These are phyloP conservation scores for Nothopassalora personata DNA, from an alignment of 2,329 filamentous ascomycete species.

Conservation along the genomic window DNA sequence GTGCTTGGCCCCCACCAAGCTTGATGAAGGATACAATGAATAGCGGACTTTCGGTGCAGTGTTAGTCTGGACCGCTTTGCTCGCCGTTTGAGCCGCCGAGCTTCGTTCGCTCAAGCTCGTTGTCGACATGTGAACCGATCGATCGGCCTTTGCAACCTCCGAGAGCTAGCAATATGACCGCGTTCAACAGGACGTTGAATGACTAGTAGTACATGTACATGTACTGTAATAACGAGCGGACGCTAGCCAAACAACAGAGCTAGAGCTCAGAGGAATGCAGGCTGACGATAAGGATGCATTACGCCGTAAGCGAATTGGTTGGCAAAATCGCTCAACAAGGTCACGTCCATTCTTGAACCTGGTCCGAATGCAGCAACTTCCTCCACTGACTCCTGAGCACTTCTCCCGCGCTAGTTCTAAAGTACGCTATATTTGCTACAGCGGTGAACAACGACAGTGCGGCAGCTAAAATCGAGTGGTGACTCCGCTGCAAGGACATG, in stretches of 20 bases:
- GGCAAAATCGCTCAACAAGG: neutral
- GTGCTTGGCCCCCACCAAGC: neutral
- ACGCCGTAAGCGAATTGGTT: neutral
- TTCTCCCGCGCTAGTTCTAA: too few relatives aligned
- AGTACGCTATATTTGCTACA: too few relatives aligned
- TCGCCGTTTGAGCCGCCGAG: neutral
- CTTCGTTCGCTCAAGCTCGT: neutral
- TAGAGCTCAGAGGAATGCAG: neutral
- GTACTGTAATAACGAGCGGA: neutral
- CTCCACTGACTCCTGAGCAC: neutral
- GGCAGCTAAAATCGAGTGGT: too few relatives aligned
- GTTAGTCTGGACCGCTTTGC: neutral
- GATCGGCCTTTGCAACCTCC: neutral
- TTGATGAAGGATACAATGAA: conserved; percentile 7
- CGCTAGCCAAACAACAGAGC: neutral
- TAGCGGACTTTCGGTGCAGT: conserved; percentile 4
- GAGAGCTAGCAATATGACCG: neutral
- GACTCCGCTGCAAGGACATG: neutral
- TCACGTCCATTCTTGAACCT: neutral
- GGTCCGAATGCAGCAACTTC: neutral
- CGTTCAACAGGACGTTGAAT: neutral
- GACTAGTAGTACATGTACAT: neutral
- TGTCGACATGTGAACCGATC: neutral
- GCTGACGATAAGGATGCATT: neutral
- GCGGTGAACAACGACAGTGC: too few relatives aligned